A percentile compares a stretch with the other conserved stretches of the same genome.
phyloP scores from a whole-genome alignment of 2,329 filamentous ascomycete species.

The Cladosporium velox region DNA sequence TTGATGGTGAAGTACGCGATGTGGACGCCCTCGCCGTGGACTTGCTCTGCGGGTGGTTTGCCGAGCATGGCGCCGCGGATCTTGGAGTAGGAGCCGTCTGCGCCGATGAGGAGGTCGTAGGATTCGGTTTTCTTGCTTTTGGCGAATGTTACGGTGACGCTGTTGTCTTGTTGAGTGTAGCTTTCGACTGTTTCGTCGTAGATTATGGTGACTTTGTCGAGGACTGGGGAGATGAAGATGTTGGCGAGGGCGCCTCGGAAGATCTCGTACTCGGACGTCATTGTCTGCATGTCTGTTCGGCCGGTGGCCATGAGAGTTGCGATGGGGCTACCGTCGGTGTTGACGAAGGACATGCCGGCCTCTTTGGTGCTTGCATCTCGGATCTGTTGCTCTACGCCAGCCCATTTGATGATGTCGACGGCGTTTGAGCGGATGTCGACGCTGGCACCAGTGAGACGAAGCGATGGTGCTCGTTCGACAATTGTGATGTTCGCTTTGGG shows the following conservation, averaged over 20 bases:
- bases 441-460: constrained; percentile 46
- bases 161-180: constrained; percentile 22
- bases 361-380: constrained; percentile 42
- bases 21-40: constrained; percentile 36
- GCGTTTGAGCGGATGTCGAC: constrained; percentile 49
- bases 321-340: constrained; percentile 29
- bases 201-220: constrained; percentile 32
- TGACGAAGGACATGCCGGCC: constrained; percentile 44
- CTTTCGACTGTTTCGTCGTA: constrained; percentile 33
- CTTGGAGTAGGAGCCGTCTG: constrained; percentile 29
- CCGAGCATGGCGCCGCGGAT: constrained; percentile 30
- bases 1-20: constrained; percentile 47
- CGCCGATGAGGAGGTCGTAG: constrained; percentile 32
- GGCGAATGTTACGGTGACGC: constrained; percentile 24
- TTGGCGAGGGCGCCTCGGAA: constrained; percentile 40
- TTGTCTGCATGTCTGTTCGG: constrained; percentile 36
- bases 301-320: constrained; percentile 31
- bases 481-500: constrained; percentile 43
- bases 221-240: constrained; percentile 34
- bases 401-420: constrained; percentile 43
- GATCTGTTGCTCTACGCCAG: constrained; percentile 44
- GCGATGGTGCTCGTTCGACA: constrained; percentile 45
- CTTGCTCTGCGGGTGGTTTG: constrained; percentile 22
- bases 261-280: constrained; percentile 43
- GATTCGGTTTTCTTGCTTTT: constrained; percentile 22